phyloP scores from a whole-genome alignment of 768 basidiomycete genomes.

The Solioccasus polychromus region DNA sequence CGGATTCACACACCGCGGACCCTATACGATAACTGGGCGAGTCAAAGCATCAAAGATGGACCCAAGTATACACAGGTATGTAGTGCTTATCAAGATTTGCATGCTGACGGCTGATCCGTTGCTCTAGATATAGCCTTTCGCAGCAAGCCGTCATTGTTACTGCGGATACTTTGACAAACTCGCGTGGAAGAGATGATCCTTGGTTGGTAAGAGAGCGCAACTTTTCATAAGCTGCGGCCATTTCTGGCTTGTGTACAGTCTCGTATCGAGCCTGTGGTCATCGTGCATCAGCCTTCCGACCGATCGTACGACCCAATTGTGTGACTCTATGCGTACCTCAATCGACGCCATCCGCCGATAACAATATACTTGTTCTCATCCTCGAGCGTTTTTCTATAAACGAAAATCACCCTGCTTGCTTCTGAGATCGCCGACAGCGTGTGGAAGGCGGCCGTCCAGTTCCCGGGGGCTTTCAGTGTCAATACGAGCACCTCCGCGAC shows the following conservation, averaged over 20 bases:
- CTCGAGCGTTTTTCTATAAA: slow-evolving; percentile 20
- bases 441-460: slow-evolving; percentile 14
- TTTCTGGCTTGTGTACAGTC: slow-evolving; percentile 4
- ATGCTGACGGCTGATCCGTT: too few species aligned
- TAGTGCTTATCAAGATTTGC: too few species aligned
- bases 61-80: too few species aligned
- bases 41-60: too few species aligned
- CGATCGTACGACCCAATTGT: neutral
- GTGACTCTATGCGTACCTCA: slow-evolving; percentile 29
- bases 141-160: too few species aligned
- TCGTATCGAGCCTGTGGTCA: slow-evolving; percentile 15
- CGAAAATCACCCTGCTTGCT: slow-evolving; percentile 5
- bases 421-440: slow-evolving; percentile 14
- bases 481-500: slow-evolving; percentile 21
- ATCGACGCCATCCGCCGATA: slow-evolving; percentile 22
- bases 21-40: too few species aligned
- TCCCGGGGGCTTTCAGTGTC: slow-evolving; percentile 20
- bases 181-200: slow-evolving; percentile 14
- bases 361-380: slow-evolving; percentile 19
- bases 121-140: too few species aligned
- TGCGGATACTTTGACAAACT: slow-evolving; percentile 10
- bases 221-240: neutral
- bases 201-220: slow-evolving; percentile 13
- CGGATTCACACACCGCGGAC: too few species aligned
- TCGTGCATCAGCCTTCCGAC: neutral